phyloP scores from a whole-genome alignment of 169 alveolate genomes.

The Amoebophrya sp. region DNA sequence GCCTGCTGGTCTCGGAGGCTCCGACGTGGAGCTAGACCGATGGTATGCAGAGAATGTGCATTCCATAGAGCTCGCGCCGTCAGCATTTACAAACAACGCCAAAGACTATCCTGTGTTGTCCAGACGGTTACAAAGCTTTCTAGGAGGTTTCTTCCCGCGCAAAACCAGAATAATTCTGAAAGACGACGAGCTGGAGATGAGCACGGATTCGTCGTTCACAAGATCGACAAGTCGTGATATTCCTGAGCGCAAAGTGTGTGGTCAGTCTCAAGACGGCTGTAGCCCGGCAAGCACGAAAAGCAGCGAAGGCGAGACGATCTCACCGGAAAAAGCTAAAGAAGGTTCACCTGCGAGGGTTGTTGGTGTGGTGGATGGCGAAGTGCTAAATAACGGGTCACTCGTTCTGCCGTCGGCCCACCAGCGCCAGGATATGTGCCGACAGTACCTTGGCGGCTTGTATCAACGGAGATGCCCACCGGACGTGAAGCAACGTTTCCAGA shows the following conservation, averaged over 20 bases:
- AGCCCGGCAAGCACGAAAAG: too few species aligned
- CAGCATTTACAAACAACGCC: slow-evolving; percentile 29
- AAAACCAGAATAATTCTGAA: background rate
- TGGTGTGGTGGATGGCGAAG: background rate
- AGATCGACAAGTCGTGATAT: too few species aligned
- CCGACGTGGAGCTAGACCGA: slow-evolving; percentile 38
- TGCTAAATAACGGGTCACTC: background rate
- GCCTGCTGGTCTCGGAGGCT: too few species aligned
- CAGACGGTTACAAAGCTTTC: background rate
- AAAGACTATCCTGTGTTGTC: slow-evolving; percentile 29
- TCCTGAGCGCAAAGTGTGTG: too few species aligned
- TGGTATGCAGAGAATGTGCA: slow-evolving; percentile 50
- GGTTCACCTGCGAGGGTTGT: background rate
- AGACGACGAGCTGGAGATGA: background rate
- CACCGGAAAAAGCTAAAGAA: background rate
- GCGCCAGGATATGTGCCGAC: background rate
- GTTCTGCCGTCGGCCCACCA: background rate
- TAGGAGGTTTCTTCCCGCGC: background rate
- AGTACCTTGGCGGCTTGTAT: background rate
- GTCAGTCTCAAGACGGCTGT: too few species aligned
- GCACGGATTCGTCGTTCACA: too few species aligned
- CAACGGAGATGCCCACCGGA: slow-evolving; percentile 31
- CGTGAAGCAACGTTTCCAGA: slow-evolving; percentile 23
- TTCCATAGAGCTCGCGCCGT: slow-evolving; percentile 35
- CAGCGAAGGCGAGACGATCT: too few species aligned